Base-by-base conservation (phyloP, 108 stramenopile species). In the Licmophora abbreviata region DNA sequence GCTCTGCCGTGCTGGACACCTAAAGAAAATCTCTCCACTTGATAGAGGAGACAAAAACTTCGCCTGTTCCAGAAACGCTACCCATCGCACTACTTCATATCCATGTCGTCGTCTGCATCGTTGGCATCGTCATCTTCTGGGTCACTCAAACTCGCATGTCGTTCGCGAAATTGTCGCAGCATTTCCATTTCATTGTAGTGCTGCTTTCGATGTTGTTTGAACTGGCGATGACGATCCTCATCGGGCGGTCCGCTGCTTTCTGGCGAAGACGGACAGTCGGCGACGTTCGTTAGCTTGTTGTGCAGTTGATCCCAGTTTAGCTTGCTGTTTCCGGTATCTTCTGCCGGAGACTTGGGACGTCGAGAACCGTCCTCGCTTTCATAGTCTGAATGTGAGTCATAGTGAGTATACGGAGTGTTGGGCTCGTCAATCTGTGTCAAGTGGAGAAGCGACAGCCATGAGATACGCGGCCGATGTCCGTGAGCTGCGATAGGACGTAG, bases 161-260 rank as follows among this genome's bases (percentile, higher is more conserved):
- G 68, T 49, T 56, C 51, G 29, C 74, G 69, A 58, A 76, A 91
- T 61, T 67, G 65, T 27, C 76, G 76, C 37, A 91, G 67, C 10
- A 76, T 51, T 41, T 91, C 89, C 67, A 81, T 84, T 64, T 91
- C 89, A 68, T 91, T 91, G 60, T 91, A 91, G 64, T 91, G 89
- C 29, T 76, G 67, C 56, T 86, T 91, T 35, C 89, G 75, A 64
- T 77, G 66, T 56, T 77, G 71, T 48, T 63, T 62, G 48, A 91
- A 91, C 37, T 66, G 66, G 17, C 57, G 26, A 40, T 69, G 74
- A n/a, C 34, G 40, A 38, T 77, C 69, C 15, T 74, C 68, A 17
- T 73, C 71, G 10, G 28, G 44, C 52, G 73, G 71, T 23, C 54
- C 37, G 15, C 59, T 51, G 29, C 30, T n/a, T 23, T 40, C 58